Conservation (phyloP, 1,284 basidiomycete genomes). For the Hymenochaete sp. region DNA sequence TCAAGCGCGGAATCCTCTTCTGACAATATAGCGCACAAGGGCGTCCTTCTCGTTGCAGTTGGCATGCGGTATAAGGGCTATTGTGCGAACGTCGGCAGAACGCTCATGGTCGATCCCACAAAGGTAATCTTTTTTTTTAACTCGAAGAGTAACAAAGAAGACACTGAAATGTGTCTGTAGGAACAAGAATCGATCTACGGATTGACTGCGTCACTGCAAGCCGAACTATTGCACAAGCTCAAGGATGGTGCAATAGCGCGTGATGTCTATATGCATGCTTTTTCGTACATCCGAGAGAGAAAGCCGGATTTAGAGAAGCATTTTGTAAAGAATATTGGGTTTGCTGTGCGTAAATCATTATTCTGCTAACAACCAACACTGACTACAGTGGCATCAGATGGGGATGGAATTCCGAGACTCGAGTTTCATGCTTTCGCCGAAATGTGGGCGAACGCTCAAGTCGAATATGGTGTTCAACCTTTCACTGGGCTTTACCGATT, state of each 20-base stretch:
- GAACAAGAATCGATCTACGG: conserved; percentile 86
- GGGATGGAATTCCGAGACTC: conserved; percentile 94
- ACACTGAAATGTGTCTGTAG: conserved; percentile 32
- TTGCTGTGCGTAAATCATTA: conserved; percentile 51
- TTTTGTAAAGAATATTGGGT: conserved; percentile 88
- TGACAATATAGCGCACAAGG: conserved; percentile 82
- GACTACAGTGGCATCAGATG: conserved; percentile 42
- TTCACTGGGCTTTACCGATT: conserved; percentile 75
- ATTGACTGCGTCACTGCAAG: conserved; percentile 71
- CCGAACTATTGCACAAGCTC: conserved; percentile 68
- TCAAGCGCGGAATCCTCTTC: conserved; percentile 80
- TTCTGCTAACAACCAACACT: not conserved
- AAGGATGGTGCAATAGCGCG: conserved; percentile 74
- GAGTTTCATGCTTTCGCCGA: conserved; percentile 72
- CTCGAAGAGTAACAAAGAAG: not conserved
- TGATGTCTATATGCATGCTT: conserved; percentile 74
- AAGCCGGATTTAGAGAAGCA: conserved; percentile 75
- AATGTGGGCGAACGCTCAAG: conserved; percentile 67
- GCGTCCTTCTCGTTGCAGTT: conserved; percentile 82
- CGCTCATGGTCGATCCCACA: conserved; percentile 91
- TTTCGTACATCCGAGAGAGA: conserved; percentile 68
- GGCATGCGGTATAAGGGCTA: conserved; percentile 93
- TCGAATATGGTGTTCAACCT: conserved; percentile 84
- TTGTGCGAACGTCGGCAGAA: conserved; percentile 86
- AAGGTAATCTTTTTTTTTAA: conserved; percentile 42